Conservation (phyloP, 805 yeast genomes). For the Dipodascopsis uninucleata region DNA sequence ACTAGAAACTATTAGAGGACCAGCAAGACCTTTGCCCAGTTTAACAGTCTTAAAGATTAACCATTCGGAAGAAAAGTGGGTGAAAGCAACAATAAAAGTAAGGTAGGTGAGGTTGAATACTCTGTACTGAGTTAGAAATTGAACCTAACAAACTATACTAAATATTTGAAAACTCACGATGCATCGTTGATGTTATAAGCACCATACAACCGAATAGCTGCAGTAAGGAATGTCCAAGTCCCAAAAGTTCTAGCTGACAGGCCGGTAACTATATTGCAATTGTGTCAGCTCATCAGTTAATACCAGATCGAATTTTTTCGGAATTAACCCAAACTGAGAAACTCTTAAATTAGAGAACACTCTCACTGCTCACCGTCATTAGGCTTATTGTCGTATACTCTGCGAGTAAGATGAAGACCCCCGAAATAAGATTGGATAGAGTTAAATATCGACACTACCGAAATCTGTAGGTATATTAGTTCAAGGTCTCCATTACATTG, state of each 20-base stretch:
- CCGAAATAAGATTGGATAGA: slow-evolving; percentile 80
- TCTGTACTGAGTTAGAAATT: slow-evolving; percentile 5
- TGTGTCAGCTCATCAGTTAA: neutral
- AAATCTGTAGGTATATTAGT: slow-evolving; percentile 47
- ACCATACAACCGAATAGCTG: slow-evolving; percentile 81
- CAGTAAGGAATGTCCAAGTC: slow-evolving; percentile 90
- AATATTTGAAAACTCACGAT: slow-evolving; percentile 37
- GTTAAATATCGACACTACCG: slow-evolving; percentile 88
- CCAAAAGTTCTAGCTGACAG: slow-evolving; percentile 96
- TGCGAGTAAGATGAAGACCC: slow-evolving; percentile 68
- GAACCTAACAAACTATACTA: neutral
- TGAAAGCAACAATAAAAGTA: slow-evolving; percentile 76
- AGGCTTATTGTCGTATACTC: slow-evolving; percentile 70
- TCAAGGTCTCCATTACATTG: too few relatives aligned
- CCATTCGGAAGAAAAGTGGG: slow-evolving; percentile 84
- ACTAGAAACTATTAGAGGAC: slow-evolving; percentile 70
- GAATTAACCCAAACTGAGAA: neutral
- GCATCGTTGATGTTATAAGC: slow-evolving; percentile 70
- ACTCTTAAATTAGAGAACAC: neutral
- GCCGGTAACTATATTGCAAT: slow-evolving; percentile 38
- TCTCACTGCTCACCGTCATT: slow-evolving; percentile 45
- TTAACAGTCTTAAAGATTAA: slow-evolving; percentile 71
- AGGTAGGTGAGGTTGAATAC: slow-evolving; percentile 75
- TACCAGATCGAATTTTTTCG: too few relatives aligned
- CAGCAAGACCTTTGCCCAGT: slow-evolving; percentile 81